Conservation (phyloP, 2,329 filamentous ascomycete genomes). For the Daldinia sp. region DNA sequence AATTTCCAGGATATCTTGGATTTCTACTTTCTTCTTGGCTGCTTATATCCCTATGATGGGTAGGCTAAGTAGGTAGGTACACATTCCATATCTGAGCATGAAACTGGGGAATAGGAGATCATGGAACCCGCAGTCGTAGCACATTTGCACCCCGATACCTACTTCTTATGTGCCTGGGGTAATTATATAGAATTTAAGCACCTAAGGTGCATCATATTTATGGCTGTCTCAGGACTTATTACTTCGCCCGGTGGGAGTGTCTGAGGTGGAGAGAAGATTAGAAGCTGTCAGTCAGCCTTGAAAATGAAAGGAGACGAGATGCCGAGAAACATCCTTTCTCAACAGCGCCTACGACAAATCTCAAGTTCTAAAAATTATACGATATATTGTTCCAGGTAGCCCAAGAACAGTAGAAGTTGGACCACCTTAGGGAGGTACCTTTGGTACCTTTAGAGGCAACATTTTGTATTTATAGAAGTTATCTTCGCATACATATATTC, state of each 20-base stretch:
- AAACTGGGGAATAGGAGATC: not conserved
- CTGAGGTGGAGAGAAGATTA: not conserved
- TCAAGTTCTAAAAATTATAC: too few species aligned
- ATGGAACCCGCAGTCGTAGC: not conserved
- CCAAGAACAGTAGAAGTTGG: not conserved
- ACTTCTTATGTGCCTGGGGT: not conserved
- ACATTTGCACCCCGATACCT: not conserved
- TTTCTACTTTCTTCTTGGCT: not conserved
- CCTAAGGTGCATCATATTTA: not conserved
- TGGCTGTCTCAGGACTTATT: not conserved
- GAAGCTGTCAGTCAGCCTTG: not conserved
- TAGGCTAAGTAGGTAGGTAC: too few species aligned
- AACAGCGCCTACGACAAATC: not conserved
- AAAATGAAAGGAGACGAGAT: not conserved
- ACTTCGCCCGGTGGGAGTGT: not conserved
- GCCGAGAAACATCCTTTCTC: not conserved
- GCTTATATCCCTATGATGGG: not conserved
- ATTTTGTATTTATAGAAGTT: not conserved
- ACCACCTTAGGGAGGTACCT: too few species aligned
- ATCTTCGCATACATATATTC: too few species aligned
- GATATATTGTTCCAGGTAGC: not conserved
- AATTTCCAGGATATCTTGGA: not conserved
- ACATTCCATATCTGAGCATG: not conserved
- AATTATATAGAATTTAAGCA: not conserved
- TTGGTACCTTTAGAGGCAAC: not conserved